Percentiles rank a stretch among this genome's conserved stretches.
Conservation (phyloP, 306 rosid species). For the Pueraria montana region DNA sequence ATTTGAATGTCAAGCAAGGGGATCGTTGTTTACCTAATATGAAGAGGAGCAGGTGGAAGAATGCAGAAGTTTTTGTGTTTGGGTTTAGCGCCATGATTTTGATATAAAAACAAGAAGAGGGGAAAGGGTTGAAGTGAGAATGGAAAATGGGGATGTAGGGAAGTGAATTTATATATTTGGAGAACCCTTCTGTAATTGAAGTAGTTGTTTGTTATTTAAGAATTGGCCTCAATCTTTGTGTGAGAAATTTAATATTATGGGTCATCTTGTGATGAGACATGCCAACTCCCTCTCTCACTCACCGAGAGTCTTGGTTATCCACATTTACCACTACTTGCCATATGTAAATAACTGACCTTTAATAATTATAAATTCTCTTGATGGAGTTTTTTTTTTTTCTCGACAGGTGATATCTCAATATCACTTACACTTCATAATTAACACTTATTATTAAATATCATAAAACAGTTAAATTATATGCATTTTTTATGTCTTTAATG, state of each 20-base stretch:
- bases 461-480: too few relatives aligned
- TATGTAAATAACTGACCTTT: neutral
- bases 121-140: conserved; percentile 11
- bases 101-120: neutral
- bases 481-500: too few relatives aligned
- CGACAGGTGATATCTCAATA: too few relatives aligned
- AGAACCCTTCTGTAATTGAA: neutral
- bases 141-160: neutral
- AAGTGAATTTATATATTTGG: conserved; percentile 37
- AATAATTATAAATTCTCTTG: neutral
- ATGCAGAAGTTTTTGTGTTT: conserved; percentile 32
- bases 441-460: too few relatives aligned
- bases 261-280: conserved; percentile 47
- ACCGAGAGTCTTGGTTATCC: neutral
- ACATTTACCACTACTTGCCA: neutral
- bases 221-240: conserved; percentile 49
- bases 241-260: conserved; percentile 51
- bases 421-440: too few relatives aligned
- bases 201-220: neutral
- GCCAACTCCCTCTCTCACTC: neutral
- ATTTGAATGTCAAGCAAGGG: neutral
- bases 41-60: conserved; percentile 46
- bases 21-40: conserved; percentile 49
- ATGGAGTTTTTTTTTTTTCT: too few relatives aligned
- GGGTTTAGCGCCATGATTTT: conserved; percentile 46